Evolutionary conservation across 441 rosid species (phyloP).

Genomic region (Jatropha multifida): DNA sequence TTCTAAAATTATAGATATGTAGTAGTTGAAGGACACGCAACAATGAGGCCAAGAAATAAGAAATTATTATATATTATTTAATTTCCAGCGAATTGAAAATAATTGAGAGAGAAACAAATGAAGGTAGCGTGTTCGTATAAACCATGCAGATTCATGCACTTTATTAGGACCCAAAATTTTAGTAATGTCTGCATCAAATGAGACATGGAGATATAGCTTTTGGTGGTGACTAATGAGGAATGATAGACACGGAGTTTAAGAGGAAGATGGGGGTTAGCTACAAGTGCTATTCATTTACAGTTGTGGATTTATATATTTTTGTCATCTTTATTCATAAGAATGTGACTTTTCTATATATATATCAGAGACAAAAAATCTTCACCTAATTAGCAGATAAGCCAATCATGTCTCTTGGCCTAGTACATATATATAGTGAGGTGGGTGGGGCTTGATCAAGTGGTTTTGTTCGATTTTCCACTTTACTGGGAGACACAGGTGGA

Average conservation of each 20-base stretch:
- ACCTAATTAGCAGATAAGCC: neutral
- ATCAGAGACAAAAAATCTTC: neutral
- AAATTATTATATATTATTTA: neutral
- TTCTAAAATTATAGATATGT: neutral
- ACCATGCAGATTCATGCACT: neutral
- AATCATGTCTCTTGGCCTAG: neutral
- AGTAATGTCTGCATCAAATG: neutral
- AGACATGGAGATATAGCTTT: neutral
- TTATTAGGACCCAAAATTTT: neutral
- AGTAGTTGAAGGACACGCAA: neutral
- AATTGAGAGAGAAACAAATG: neutral
- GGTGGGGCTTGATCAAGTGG: neutral
- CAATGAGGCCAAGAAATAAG: neutral
- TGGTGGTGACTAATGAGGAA: neutral
- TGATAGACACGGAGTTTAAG: neutral
- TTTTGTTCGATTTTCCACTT: neutral
- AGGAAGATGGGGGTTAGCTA: neutral
- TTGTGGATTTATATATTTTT: neutral
- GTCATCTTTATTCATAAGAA: neutral
- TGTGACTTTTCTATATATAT: neutral
- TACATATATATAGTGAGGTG: neutral
- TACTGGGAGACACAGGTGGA: too few relatives aligned
- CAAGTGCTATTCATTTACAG: neutral
- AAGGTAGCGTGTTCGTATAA: neutral
- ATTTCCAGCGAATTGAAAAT: neutral